A percentile compares a stretch with the other conserved stretches of the same genome.
Evolutionary conservation across 1,139 yeast species (phyloP).

Genomic region (Blastobotrys proliferans): DNA sequence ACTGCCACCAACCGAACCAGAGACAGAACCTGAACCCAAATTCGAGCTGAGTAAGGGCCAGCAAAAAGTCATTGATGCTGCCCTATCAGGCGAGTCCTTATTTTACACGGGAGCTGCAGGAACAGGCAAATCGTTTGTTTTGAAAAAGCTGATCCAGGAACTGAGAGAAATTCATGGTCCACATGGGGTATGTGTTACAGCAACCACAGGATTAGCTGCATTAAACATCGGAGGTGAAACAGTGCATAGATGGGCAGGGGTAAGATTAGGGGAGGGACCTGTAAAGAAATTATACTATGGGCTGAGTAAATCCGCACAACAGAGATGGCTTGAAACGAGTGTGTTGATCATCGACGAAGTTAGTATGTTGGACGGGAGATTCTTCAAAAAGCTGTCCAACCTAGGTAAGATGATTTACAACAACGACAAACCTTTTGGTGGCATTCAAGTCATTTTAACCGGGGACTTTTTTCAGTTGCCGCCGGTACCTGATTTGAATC

Average conservation of each 20-base stretch:
- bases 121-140: slow-evolving; percentile 83
- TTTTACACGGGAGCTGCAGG: slow-evolving; percentile 97
- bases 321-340: slow-evolving; percentile 50
- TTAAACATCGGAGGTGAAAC: slow-evolving; percentile 83
- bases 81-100: slow-evolving; percentile 17
- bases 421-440: slow-evolving; percentile 53
- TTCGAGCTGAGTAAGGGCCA: slow-evolving; percentile 35
- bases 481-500: slow-evolving; percentile 53
- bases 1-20: too few relatives aligned
- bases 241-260: slow-evolving; percentile 70
- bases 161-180: slow-evolving; percentile 33
- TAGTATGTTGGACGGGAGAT: slow-evolving; percentile 71
- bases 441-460: slow-evolving; percentile 70
- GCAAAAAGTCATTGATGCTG: slow-evolving; percentile 18
- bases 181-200: slow-evolving; percentile 55
- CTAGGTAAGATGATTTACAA: slow-evolving; percentile 48
- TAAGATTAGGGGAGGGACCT: slow-evolving; percentile 59
- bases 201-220: slow-evolving; percentile 80
- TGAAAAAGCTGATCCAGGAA: slow-evolving; percentile 52
- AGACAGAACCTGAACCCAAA: too few relatives aligned
- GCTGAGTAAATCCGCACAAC: slow-evolving; percentile 7
- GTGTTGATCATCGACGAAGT: slow-evolving; percentile 76
- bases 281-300: neutral
- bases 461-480: slow-evolving; percentile 89
- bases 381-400: slow-evolving; percentile 60